These are phyloP conservation scores for Plasmodiophora brassicae DNA, from an alignment of 208 protist species.

Conservation along the genomic window DNA sequence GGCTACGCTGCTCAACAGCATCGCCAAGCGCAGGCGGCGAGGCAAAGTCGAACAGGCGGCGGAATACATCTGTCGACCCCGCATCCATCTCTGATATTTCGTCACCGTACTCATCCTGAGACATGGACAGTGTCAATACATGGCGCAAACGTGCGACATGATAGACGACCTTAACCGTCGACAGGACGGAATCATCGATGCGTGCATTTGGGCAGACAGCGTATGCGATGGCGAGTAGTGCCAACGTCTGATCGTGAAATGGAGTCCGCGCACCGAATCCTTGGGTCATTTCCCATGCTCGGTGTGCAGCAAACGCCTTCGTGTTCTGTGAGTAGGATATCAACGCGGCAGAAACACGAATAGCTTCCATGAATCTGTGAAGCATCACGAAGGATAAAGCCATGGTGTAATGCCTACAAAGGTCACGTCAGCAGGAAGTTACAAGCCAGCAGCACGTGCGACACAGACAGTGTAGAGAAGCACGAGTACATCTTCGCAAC, in stretches of 20 bases:
- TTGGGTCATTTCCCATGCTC: not conserved
- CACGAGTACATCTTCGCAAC: not conserved
- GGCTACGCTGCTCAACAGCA: not conserved
- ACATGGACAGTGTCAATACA: not conserved
- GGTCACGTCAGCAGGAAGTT: too few species aligned
- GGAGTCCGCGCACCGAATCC: not conserved
- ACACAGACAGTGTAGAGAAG: not conserved
- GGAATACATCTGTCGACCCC: not conserved
- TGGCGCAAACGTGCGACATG: too few species aligned
- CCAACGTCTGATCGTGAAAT: not conserved
- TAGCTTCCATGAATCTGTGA: not conserved
- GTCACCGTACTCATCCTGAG: constrained; percentile 14
- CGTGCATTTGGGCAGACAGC: not conserved
- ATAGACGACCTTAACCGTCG: not conserved
- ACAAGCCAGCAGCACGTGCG: not conserved
- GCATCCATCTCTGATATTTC: not conserved
- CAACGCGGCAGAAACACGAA: not conserved
- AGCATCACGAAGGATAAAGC: not conserved
- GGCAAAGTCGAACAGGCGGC: constrained; percentile 1
- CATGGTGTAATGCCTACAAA: not conserved
- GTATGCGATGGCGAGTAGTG: not conserved
- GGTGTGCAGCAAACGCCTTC: not conserved
- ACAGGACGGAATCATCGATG: not conserved
- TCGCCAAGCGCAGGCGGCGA: not conserved
- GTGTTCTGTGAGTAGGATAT: not conserved